These are phyloP conservation scores for Flaveria bidentis DNA, from an alignment of 129 eudicot species.

Conservation along the genomic window DNA sequence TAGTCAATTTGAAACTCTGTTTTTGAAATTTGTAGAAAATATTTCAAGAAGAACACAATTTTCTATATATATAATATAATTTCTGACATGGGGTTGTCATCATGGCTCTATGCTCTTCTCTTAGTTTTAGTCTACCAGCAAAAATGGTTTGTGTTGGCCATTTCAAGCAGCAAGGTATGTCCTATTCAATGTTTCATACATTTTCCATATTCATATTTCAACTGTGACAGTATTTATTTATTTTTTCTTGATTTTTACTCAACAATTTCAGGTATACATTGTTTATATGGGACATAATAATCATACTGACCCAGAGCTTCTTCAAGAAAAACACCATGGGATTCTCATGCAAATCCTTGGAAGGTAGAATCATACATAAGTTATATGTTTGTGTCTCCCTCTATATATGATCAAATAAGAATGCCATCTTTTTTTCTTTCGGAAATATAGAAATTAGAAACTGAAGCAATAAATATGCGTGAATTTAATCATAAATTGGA, in stretches of 20 bases:
- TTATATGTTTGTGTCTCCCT: no score
- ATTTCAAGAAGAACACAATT: no score
- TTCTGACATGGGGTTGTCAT: constrained; percentile 14
- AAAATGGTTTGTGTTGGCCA: constrained; percentile 7
- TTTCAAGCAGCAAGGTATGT: constrained; percentile 10
- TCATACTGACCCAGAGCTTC: constrained; percentile 34
- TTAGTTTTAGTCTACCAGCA: constrained; percentile 21
- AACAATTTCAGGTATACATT: constrained; percentile 47
- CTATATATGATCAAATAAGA: no score
- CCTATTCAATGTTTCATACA: not conserved
- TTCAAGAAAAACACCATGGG: constrained; percentile 46
- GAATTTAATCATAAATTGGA: no score
- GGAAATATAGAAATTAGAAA: no score
- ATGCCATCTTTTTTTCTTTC: no score
- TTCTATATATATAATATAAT: no score
- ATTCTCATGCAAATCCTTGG: constrained; percentile 47
- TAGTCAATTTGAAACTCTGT: no score
- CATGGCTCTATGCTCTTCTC: constrained; percentile 7
- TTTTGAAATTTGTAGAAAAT: no score
- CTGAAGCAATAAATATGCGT: no score
- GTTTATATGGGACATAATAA: constrained; percentile 54
- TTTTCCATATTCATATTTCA: no score
- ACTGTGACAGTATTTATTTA: no score
- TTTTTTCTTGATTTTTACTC: not conserved
- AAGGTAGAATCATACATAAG: constrained; percentile 25